These are phyloP conservation scores for Ogataea pini DNA, from an alignment of 805 yeast genomes.

Conservation along the genomic window DNA sequence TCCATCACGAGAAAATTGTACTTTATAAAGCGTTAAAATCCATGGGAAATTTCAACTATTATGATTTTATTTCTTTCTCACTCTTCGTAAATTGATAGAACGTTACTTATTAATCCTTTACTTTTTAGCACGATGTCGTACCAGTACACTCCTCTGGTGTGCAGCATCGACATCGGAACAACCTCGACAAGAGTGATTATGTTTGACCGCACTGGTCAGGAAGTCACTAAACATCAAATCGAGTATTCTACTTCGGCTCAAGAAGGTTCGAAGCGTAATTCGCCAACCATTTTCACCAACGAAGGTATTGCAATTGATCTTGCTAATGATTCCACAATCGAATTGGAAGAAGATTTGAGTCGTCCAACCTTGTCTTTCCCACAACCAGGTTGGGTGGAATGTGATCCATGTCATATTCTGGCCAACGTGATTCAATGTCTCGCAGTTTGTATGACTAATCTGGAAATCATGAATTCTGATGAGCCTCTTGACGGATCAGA, in stretches of 20 bases:
- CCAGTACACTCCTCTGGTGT: slow-evolving; percentile 50
- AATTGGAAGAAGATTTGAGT: slow-evolving; percentile 58
- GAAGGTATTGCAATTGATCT: slow-evolving; percentile 69
- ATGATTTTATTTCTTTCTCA: neutral
- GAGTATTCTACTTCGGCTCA: slow-evolving; percentile 80
- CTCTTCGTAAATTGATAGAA: too few relatives aligned
- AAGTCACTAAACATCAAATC: slow-evolving; percentile 85
- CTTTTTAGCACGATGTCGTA: slow-evolving; percentile 6
- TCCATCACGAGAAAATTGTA: too few relatives aligned
- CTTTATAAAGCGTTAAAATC: too few relatives aligned
- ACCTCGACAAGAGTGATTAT: slow-evolving; percentile 88
- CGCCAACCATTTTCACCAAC: slow-evolving; percentile 63
- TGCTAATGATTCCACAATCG: slow-evolving; percentile 48
- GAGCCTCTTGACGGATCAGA: slow-evolving; percentile 34
- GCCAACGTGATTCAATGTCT: slow-evolving; percentile 81
- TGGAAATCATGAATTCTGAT: slow-evolving; percentile 58
- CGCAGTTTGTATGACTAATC: slow-evolving; percentile 58
- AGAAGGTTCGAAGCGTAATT: slow-evolving; percentile 37
- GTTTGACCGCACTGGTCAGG: slow-evolving; percentile 70
- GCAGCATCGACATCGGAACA: slow-evolving; percentile 87
- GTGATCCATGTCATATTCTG: slow-evolving; percentile 81
- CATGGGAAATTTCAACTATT: neutral
- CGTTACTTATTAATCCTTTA: too few relatives aligned
- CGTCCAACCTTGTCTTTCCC: slow-evolving; percentile 76
- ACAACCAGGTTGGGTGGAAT: slow-evolving; percentile 91